Evolutionary conservation across 768 basidiomycete species (phyloP).

Genomic region (Heimioporus sp.): DNA sequence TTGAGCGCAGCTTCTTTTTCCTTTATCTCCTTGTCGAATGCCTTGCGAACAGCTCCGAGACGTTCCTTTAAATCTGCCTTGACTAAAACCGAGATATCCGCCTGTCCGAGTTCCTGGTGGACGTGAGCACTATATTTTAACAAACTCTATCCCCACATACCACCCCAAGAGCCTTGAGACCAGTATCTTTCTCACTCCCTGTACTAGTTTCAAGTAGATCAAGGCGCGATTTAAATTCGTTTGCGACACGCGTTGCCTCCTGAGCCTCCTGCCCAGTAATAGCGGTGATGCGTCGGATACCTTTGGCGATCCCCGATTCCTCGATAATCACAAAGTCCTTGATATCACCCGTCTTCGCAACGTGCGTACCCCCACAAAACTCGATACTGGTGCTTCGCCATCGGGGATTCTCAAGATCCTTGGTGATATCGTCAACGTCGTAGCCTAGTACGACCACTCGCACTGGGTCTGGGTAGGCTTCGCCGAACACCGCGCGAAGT

Average conservation of each 20-base stretch:
- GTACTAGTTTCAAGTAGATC: slow-evolving; percentile 54
- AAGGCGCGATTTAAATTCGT: slow-evolving; percentile 59
- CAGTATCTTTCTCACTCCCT: slow-evolving; percentile 85
- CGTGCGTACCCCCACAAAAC: slow-evolving; percentile 99
- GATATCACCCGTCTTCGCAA: slow-evolving; percentile 95
- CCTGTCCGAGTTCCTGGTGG: slow-evolving; percentile 78
- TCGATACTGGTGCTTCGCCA: slow-evolving; percentile 93
- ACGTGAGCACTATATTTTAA: neutral
- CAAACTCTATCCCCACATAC: slow-evolving; percentile 43
- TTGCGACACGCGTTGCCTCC: slow-evolving; percentile 69
- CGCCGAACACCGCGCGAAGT: slow-evolving; percentile 94
- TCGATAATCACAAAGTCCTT: slow-evolving; percentile 94
- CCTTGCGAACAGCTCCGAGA: slow-evolving; percentile 68
- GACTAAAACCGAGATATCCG: slow-evolving; percentile 82
- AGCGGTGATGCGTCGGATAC: slow-evolving; percentile 91
- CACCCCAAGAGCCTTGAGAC: slow-evolving; percentile 74
- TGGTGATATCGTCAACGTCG: slow-evolving; percentile 80
- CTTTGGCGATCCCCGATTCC: slow-evolving; percentile 97
- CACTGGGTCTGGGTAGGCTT: slow-evolving; percentile 97
- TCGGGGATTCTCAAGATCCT: slow-evolving; percentile 84
- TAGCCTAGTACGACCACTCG: slow-evolving; percentile 91
- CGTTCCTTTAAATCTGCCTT: slow-evolving; percentile 81
- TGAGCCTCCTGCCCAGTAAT: slow-evolving; percentile 94
- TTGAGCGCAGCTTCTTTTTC: slow-evolving; percentile 73
- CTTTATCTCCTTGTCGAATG: slow-evolving; percentile 82